Base-by-base conservation (phyloP, 2,329 filamentous ascomycete genomes). In the Remersonia thermophila region DNA sequence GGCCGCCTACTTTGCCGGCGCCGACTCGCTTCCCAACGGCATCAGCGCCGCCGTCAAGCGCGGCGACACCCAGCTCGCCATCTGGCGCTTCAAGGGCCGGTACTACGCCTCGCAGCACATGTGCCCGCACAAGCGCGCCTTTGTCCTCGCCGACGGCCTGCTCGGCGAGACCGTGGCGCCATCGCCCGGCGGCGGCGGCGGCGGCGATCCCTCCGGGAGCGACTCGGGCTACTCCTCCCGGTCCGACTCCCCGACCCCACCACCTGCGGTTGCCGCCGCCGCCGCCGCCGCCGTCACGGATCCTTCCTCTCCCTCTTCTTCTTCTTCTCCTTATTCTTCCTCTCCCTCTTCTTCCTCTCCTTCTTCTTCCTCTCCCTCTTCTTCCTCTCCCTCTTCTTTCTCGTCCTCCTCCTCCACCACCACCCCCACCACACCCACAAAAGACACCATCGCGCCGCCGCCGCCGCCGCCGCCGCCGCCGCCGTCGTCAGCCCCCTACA, bases 61-160 rank as follows among this genome's bases (percentile, higher is more conserved):
- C 30, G 83, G 86, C 30, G 85, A 93, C 56, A 93, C 85, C 0
- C 86, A 94, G 57, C 70, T 94, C 2, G 85, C 86, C 7, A 65
- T 94, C 36, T 94, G 87, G 73, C 82, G 85, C 50, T 71, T 93
- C 43, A 73, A 74, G 36, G 85, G 84, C 14, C 72, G 71, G 36
- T 93, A 79, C 66, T 89, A 89, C 57, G 82, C 83, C 40, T 82
- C 81, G 11, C 86, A 94, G 61, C 84, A 94, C 55, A 94, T 94
- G 86, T 94, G 86, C 55, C 86, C 86, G 8, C 85, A 93, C 62
- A 91, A 89, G 60, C 79, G 85, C 9, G 79, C 85, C 1, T 94
- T 94, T 51, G 80, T 87, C n/a, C 73, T 94, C 17, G 81, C 80
- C 0, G 87, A 94, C 54, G 84, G 85, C 2, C 63, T 94, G 7